Conservation (phyloP, 2,329 filamentous ascomycete species). For the Botryosphaeria dothidea region DNA sequence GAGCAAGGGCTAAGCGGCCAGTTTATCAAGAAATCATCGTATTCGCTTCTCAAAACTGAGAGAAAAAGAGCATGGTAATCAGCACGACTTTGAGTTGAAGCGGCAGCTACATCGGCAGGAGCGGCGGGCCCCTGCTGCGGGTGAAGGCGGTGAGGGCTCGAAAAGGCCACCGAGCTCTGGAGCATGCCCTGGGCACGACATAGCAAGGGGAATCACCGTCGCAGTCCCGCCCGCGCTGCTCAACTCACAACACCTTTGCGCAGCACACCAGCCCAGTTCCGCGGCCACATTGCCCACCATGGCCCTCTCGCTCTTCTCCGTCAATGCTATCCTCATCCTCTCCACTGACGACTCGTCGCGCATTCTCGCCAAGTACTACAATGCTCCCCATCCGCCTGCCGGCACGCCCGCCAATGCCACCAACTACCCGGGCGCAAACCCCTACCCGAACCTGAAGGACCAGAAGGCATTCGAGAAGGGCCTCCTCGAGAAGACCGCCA, state of each 20-base stretch:
- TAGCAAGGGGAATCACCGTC: conserved; percentile 18
- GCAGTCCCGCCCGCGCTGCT: background rate
- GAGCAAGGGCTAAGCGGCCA: background rate
- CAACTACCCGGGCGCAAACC: conserved; percentile 66
- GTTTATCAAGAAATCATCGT: no score
- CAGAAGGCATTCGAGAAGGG: conserved; percentile 98
- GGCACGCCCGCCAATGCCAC: conserved; percentile 56
- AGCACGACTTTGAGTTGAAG: background rate
- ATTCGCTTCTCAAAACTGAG: no score
- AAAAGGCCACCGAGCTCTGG: conserved; percentile 19
- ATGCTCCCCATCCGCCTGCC: conserved; percentile 67
- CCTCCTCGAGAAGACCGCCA: conserved; percentile 88
- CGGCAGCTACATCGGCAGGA: background rate
- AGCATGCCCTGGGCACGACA: background rate
- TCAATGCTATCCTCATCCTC: conserved; percentile 49
- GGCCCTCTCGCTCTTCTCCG: conserved; percentile 56
- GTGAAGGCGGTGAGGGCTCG: conserved; percentile 16
- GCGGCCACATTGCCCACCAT: conserved; percentile 8
- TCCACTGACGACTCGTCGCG: conserved; percentile 83
- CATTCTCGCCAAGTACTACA: conserved; percentile 94
- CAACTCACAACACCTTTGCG: background rate
- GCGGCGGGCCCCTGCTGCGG: background rate
- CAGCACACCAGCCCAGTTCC: background rate
- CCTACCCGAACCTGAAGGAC: conserved; percentile 86
- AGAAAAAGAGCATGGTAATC: no score